Base-by-base conservation (phyloP, 352 stramenopile genomes). In the Phytophthora capsici region DNA sequence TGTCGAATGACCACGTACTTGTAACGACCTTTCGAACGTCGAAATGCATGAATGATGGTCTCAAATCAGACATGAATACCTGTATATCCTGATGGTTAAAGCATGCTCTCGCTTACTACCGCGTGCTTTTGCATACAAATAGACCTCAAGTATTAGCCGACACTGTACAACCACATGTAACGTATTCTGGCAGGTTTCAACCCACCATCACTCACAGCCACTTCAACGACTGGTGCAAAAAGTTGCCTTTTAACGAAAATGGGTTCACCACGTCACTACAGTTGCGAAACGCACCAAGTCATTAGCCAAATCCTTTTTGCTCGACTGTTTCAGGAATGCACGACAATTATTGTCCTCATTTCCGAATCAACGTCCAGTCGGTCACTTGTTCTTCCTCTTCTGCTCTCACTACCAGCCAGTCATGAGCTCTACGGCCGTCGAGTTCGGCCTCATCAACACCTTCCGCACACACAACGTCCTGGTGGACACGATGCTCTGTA, bases 401-500 rank as follows among this genome's bases (percentile, higher is more conserved):
- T 34, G 4, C 3, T 54, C 34, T 30, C 45, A 4, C 6, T 2
- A 23, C 12, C 17, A 47, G 8, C 9, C 45, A 26, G 38, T 36
- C 37, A 69, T 69, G 52, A 86, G 72, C 66, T 86, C 73, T n/a
- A 81, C 71, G 1, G 77, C 77, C 28, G 70, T 75, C 34, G 70
- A 82, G 49, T 69, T 77, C 51, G 78, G 75, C 12, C 63, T 87
- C 46, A 80, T 88, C 69, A 81, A 79, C 66, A 85, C 75, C 37
- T 66, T 84, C 43, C 69, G 75, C 57, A 88, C 78, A 13, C 63
- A 75, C 64, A 77, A 85, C 53, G 57, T 82, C 9, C 52, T 85
- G 52, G 26, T 84, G 9, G 79, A 90, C 62, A 73, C 80, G 50
- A 61, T 90, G 54, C 61, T 87, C 53, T 90, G 80, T 66, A 75